Conservation (phyloP, 352 stramenopile species). For the Chrysophaeum taylorii region DNA sequence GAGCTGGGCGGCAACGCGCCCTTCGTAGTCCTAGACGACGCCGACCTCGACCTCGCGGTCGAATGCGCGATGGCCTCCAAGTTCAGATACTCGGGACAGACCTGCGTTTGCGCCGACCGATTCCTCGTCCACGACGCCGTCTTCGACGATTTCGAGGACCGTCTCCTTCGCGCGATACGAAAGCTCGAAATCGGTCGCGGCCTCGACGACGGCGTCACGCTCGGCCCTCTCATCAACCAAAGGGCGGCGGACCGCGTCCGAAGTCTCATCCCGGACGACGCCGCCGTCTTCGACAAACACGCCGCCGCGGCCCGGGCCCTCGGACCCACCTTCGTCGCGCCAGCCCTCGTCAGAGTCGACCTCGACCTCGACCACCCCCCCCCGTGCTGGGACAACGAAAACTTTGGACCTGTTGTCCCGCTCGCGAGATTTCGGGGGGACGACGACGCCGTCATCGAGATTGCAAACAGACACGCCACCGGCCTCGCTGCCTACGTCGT, state of each 20-base stretch:
- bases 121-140: constrained; percentile 84
- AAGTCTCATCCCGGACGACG: constrained; percentile 53
- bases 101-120: constrained; percentile 60
- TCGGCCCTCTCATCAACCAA: constrained; percentile 87
- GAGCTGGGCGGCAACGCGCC: constrained; percentile 62
- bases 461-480: constrained; percentile 75
- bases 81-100: constrained; percentile 68
- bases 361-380: constrained; percentile 70
- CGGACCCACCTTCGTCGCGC: constrained; percentile 78
- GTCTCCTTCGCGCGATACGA: constrained; percentile 56
- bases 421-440: constrained; percentile 83
- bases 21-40: constrained; percentile 72
- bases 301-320: constrained; percentile 57
- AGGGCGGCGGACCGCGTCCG: constrained; percentile 65
- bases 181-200: constrained; percentile 75
- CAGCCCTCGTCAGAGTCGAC: constrained; percentile 75
- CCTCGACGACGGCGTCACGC: constrained; percentile 46
- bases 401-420: constrained; percentile 86
- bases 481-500: constrained; percentile 83
- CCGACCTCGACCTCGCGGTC: constrained; percentile 58
- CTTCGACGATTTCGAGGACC: constrained; percentile 78
- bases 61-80: constrained; percentile 54
- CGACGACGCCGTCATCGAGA: constrained; percentile 80
- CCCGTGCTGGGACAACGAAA: constrained; percentile 75
- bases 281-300: constrained; percentile 78